Percentiles rank a stretch among this genome's conserved stretches.
Conservation (phyloP, 768 basidiomycete species). For the Lentinula lateritia region DNA sequence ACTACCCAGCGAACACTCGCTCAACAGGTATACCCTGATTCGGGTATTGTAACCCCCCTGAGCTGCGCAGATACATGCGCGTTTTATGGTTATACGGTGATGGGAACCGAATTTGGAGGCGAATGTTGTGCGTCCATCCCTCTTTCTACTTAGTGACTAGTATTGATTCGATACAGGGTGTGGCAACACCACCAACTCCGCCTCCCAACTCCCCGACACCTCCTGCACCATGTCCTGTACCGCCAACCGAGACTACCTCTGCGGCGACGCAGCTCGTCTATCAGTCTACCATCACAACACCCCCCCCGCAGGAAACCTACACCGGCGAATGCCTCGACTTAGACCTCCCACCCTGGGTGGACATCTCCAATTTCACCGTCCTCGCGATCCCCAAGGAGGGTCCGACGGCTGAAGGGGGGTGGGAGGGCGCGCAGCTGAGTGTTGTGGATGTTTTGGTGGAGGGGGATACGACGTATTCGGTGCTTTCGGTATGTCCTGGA, state of each 20-base stretch:
- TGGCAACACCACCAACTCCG: background rate
- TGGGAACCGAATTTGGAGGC: background rate
- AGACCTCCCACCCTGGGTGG: background rate
- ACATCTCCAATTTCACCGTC: background rate
- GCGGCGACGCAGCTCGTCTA: background rate
- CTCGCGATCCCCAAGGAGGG: background rate
- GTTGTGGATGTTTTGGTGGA: background rate
- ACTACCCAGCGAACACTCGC: background rate
- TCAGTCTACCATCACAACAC: background rate
- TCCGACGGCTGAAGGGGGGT: background rate
- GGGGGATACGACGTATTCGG: background rate
- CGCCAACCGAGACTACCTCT: background rate
- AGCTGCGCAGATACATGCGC: background rate
- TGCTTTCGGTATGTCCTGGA: background rate
- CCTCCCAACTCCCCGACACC: background rate
- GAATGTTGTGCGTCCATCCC: background rate
- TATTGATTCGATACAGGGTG: background rate
- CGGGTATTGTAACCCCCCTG: background rate
- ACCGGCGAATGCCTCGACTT: background rate
- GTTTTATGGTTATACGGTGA: background rate
- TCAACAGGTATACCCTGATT: background rate
- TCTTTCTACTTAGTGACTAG: no score
- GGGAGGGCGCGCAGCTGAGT: background rate
- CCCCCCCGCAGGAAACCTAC: background rate
- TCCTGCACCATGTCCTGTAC: background rate